Percentiles rank a stretch among this genome's conserved stretches.
These are phyloP conservation scores for Gastrolobium villosum DNA, from an alignment of 306 rosid genomes.

Conservation along the genomic window DNA sequence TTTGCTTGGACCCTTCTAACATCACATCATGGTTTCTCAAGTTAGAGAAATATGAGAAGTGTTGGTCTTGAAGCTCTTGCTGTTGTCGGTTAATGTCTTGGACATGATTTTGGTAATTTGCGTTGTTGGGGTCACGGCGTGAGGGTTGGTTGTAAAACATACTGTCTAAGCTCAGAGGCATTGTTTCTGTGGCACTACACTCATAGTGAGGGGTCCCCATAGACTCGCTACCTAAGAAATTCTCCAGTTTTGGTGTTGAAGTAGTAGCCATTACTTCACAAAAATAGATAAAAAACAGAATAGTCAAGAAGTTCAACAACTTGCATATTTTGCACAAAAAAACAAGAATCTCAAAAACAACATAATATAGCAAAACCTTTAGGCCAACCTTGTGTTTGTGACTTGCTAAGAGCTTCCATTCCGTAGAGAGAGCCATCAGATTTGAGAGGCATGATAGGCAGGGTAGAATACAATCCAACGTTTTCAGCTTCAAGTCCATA, in stretches of 20 bases:
- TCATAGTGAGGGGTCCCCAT: slow-evolving; percentile 82
- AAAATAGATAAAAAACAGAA: slow-evolving; percentile 42
- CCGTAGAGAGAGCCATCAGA: slow-evolving; percentile 83
- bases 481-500: slow-evolving; percentile 68
- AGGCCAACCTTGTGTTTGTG: slow-evolving; percentile 76
- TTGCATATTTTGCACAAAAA: background rate
- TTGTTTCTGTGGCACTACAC: slow-evolving; percentile 68
- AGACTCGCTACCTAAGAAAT: slow-evolving; percentile 76
- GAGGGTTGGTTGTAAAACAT: slow-evolving; percentile 63
- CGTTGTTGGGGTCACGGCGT: slow-evolving; percentile 54
- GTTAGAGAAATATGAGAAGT: slow-evolving; percentile 55
- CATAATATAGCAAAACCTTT: slow-evolving; percentile 13
- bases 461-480: slow-evolving; percentile 62
- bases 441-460: slow-evolving; percentile 82
- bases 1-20: slow-evolving; percentile 56
- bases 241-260: slow-evolving; percentile 86
- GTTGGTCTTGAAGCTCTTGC: slow-evolving; percentile 50
- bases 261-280: slow-evolving; percentile 64
- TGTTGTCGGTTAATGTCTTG: slow-evolving; percentile 45
- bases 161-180: slow-evolving; percentile 77
- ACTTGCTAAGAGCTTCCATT: slow-evolving; percentile 71
- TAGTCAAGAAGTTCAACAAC: slow-evolving; percentile 18
- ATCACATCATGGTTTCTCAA: slow-evolving; percentile 55
- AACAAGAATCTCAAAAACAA: background rate
- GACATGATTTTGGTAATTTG: slow-evolving; percentile 52